Percentiles rank a stretch among this genome's conserved stretches.
These are phyloP conservation scores for Fusarium graminum DNA, from an alignment of 2,329 filamentous ascomycete species.

Conservation along the genomic window DNA sequence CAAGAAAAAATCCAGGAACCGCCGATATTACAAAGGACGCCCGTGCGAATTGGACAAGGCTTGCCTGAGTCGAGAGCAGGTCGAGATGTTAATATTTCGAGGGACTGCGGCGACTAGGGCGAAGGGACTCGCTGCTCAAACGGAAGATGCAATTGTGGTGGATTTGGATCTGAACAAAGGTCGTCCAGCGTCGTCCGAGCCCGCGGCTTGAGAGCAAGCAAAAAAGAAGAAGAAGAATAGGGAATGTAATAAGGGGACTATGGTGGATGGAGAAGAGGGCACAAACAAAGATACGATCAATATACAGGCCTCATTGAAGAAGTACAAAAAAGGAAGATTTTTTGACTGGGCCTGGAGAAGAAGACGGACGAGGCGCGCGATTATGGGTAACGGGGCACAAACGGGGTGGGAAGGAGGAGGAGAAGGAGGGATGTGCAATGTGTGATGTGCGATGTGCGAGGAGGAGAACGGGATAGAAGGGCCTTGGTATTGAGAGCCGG, in stretches of 20 bases:
- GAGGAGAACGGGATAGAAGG: constrained; percentile 38
- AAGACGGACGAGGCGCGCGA: constrained; percentile 45
- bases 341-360: constrained; percentile 50
- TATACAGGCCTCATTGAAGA: constrained; percentile 55
- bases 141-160: constrained; percentile 44
- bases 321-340: constrained; percentile 43
- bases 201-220: constrained; percentile 44
- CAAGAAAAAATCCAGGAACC: constrained; percentile 49
- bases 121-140: constrained; percentile 45
- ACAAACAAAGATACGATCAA: constrained; percentile 54
- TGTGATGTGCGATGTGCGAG: constrained; percentile 30
- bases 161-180: constrained; percentile 40
- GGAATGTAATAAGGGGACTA: constrained; percentile 40
- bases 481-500: constrained; percentile 19
- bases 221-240: constrained; percentile 44
- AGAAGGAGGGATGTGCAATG: constrained; percentile 43
- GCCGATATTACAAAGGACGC: constrained; percentile 54
- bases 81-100: constrained; percentile 37
- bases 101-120: constrained; percentile 30
- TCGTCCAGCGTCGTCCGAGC: constrained; percentile 50
- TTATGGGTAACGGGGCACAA: constrained; percentile 44
- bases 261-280: constrained; percentile 34
- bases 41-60: constrained; percentile 46
- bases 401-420: constrained; percentile 44
- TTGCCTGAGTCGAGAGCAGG: constrained; percentile 40